Base-by-base conservation (phyloP, 2,329 filamentous ascomycete genomes). In the Huntiella bhutanensis region DNA sequence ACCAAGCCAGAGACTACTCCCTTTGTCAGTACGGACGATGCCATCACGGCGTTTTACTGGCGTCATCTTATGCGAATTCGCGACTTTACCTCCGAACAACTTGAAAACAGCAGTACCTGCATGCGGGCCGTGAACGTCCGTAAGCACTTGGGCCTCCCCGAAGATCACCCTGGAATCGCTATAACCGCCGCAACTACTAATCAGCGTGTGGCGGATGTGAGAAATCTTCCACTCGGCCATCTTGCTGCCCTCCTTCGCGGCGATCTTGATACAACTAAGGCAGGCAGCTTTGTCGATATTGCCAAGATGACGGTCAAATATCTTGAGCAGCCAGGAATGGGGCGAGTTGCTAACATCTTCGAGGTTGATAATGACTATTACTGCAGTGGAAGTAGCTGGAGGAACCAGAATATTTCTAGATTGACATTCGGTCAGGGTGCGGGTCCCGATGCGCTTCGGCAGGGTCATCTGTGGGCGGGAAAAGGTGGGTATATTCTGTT, bases 11-110 rank as follows among this genome's bases (percentile, higher is more conserved):
- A 33, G 3, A 15, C 32, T 13, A 33, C 28, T 12, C 17, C 34
- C 8, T 45, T 45, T 15, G 19, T 45, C 17, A 39, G 35, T 8
- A 45, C 43, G 11, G 43, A 45, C 22, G 43, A 45, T 17, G 36
- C 43, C 19, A 32, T 45, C 17, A 16, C 7, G 17, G 34, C 43
- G n/a, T 33, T 39, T 5, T 38, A 39, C 35, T 45, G 35, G 36
- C 11, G 39, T 4, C 35, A 15, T 7, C 17, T 45, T 7, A 35
- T 45, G 6, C 13, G 6, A 19, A 15, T 7, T 32, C 19, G 36
- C 4, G 28, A 32, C 19, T n/a, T 15, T 15, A 5, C 11, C 11
- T 3, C 22, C 22, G 22, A 28, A 28, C 5, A 28, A 28, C 22
- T 28, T 8, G 22, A 28, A 28, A 28, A 28, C 1, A 4, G 1